Conservation (phyloP, 768 basidiomycete species). For the Clavaria fumosa region DNA sequence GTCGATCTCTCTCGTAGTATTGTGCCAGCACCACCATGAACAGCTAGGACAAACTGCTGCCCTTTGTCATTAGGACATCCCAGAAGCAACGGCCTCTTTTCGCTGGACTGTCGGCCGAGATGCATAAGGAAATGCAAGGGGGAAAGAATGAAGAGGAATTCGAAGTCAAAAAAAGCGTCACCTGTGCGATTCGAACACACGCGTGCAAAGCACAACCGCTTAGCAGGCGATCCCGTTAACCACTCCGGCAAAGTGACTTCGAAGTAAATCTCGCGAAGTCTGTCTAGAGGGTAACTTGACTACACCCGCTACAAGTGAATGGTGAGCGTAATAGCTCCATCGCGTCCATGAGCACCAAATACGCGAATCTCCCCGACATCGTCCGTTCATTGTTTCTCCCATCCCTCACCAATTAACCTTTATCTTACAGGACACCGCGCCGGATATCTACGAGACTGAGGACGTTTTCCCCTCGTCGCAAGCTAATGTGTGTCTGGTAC, state of each 20-base stretch:
- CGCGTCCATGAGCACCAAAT: slow-evolving; percentile 50
- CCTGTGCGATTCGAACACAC: slow-evolving; percentile 19
- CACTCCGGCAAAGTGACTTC: slow-evolving; percentile 17
- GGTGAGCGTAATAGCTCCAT: neutral
- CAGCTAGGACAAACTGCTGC: slow-evolving; percentile 33
- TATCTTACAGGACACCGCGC: slow-evolving; percentile 61
- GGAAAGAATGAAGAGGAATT: neutral
- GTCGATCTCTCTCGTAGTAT: slow-evolving; percentile 44
- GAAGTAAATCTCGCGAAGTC: neutral
- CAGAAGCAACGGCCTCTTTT: neutral
- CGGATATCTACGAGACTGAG: slow-evolving; percentile 85
- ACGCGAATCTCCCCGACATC: slow-evolving; percentile 84
- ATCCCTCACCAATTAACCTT: slow-evolving; percentile 5
- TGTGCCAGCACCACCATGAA: slow-evolving; percentile 71
- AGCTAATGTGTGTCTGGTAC: slow-evolving; percentile 28
- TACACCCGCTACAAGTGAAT: no score
- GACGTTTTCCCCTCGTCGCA: slow-evolving; percentile 47
- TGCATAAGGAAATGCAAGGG: no score
- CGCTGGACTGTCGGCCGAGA: no score
- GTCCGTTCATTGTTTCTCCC: slow-evolving; percentile 29
- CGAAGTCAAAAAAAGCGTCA: slow-evolving; percentile 11
- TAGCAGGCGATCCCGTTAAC: slow-evolving; percentile 19
- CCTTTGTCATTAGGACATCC: neutral
- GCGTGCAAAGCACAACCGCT: slow-evolving; percentile 15
- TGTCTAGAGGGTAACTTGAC: neutral